phyloP scores from a whole-genome alignment of 1,139 yeast genomes.

The Suhomyces maxii region DNA sequence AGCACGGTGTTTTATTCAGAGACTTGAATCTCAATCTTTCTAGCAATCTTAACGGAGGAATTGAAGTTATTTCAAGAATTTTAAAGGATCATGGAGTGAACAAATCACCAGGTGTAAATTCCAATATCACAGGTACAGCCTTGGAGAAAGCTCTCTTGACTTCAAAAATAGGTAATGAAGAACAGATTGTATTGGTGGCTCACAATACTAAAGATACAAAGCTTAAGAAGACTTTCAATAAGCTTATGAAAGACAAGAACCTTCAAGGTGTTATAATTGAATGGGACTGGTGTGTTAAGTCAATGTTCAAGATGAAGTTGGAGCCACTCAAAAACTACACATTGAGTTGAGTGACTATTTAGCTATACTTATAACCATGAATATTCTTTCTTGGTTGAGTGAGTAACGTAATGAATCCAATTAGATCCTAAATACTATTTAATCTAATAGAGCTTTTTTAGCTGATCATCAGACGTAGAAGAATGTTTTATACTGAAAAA shows the following conservation, averaged over 20 bases:
- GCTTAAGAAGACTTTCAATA: constrained; percentile 40
- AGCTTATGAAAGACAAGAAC: constrained; percentile 24
- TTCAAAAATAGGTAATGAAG: constrained; percentile 16
- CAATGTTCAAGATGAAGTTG: constrained; percentile 52
- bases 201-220: constrained; percentile 47
- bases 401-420: background rate
- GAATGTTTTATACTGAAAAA: background rate
- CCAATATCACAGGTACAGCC: constrained; percentile 6
- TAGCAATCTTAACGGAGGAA: constrained; percentile 67
- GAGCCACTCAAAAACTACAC: constrained; percentile 26
- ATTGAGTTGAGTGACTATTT: constrained; percentile 12
- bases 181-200: constrained; percentile 30
- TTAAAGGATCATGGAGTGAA: constrained; percentile 64
- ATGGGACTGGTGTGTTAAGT: constrained; percentile 70
- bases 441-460: background rate
- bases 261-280: constrained; percentile 40
- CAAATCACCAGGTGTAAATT: constrained; percentile 34
- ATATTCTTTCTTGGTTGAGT: background rate
- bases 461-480: background rate
- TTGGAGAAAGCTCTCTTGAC: constrained; percentile 10
- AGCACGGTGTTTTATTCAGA: constrained; percentile 43
- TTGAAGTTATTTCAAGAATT: constrained; percentile 58
- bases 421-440: background rate
- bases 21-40: constrained; percentile 57
- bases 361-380: background rate